Conservation (phyloP, 2,329 filamentous ascomycete genomes). For the Pseudogymnoascus sp. region DNA sequence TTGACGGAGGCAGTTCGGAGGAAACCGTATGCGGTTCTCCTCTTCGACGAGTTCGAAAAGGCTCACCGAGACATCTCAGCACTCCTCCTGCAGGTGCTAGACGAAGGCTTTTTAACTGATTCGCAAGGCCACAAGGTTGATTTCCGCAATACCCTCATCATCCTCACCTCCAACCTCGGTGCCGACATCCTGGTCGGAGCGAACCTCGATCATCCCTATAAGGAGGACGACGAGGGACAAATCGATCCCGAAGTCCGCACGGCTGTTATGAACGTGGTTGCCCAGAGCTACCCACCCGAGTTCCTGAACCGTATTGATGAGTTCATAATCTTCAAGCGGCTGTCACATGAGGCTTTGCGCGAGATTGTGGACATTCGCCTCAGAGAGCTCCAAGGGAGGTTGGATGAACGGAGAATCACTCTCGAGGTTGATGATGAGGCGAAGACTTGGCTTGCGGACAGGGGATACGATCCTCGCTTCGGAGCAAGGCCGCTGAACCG, state of each 20-base stretch:
- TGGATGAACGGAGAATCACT: constrained; percentile 77
- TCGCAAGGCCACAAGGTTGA: constrained; percentile 94
- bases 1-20: constrained; percentile 89
- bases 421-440: constrained; percentile 63
- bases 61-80: constrained; percentile 92
- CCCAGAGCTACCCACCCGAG: constrained; percentile 69
- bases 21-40: constrained; percentile 88
- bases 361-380: constrained; percentile 93
- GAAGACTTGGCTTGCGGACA: constrained; percentile 78
- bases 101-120: constrained; percentile 93
- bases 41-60: constrained; percentile 98
- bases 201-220: constrained; percentile 55
- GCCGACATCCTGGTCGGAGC: constrained; percentile 81
- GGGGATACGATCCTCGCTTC: constrained; percentile 84
- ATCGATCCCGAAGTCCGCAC: constrained; percentile 65
- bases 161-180: constrained; percentile 90
- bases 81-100: constrained; percentile 83
- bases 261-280: constrained; percentile 83
- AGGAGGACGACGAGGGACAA: constrained; percentile 53
- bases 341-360: constrained; percentile 67
- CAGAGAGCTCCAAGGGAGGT: constrained; percentile 69
- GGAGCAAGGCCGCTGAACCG: constrained; percentile 87
- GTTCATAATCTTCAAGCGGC: constrained; percentile 89
- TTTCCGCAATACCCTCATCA: constrained; percentile 93
- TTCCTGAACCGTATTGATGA: constrained; percentile 96